Conservation (phyloP, 371 early-diverging fungal genomes). For the Umbelopsis sp. region DNA sequence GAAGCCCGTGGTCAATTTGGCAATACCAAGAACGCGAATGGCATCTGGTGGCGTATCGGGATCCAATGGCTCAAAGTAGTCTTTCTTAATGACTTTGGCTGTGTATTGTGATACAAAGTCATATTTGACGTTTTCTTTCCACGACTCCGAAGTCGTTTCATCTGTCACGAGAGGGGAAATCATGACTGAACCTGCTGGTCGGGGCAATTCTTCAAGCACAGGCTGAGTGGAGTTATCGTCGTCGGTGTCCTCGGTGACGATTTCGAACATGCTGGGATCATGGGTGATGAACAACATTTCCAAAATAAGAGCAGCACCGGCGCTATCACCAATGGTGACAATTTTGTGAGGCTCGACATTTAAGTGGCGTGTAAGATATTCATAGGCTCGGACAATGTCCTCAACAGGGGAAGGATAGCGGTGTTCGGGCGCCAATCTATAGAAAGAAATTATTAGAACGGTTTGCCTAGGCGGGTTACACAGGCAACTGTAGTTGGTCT, state of each 20-base stretch:
- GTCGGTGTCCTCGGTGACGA: conserved; percentile 36
- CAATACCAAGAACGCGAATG: conserved; percentile 42
- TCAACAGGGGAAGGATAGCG: conserved; percentile 52
- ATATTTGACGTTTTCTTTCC: conserved; percentile 45
- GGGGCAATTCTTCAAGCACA: conserved; percentile 39
- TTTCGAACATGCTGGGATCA: conserved; percentile 53
- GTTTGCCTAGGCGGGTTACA: neutral
- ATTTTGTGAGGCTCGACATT: conserved; percentile 36
- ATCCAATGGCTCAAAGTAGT: conserved; percentile 41
- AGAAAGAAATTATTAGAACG: neutral
- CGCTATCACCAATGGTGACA: conserved; percentile 44
- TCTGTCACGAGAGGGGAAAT: conserved; percentile 55
- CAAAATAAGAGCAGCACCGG: conserved; percentile 45
- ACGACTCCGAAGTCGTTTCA: conserved; percentile 43
- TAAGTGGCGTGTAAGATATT: conserved; percentile 34
- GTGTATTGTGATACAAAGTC: conserved; percentile 53
- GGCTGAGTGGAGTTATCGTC: conserved; percentile 24
- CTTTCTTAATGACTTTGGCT: conserved; percentile 52
- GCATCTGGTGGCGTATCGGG: conserved; percentile 25
- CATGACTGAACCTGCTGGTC: conserved; percentile 46
- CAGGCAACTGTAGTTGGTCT: neutral
- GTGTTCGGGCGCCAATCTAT: conserved; percentile 50
- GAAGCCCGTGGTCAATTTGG: conserved; percentile 47
- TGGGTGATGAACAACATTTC: conserved; percentile 54
- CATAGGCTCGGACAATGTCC: conserved; percentile 51